Evolutionary conservation across 2,329 filamentous ascomycete species (phyloP).

Genomic region (Zasmidium cellare): DNA sequence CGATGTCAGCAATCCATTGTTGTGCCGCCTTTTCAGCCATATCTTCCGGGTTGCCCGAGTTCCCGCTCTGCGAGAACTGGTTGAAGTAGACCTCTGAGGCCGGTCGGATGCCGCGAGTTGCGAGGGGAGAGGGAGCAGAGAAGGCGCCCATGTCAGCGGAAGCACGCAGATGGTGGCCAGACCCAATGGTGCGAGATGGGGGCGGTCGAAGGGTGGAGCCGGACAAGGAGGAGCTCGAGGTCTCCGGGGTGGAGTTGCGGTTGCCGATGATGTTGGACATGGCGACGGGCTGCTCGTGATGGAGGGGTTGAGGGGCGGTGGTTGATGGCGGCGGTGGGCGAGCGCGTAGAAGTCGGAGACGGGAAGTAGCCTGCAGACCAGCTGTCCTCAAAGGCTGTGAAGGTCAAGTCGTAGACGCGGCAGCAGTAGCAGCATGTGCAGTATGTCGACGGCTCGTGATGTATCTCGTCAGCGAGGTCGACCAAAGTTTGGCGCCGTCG

Average conservation of each 20-base stretch:
- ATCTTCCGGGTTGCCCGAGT: constrained; percentile 73
- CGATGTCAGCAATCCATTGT: constrained; percentile 98
- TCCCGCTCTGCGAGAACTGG: constrained; percentile 67
- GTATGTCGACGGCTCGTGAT: no score
- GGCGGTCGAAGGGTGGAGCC: constrained; percentile 75
- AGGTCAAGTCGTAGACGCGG: no score
- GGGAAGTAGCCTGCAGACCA: constrained; percentile 71
- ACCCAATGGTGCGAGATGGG: constrained; percentile 55
- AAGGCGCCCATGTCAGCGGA: constrained; percentile 95
- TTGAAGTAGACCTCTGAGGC: constrained; percentile 92
- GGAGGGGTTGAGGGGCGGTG: constrained; percentile 3
- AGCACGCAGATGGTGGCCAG: constrained; percentile 83
- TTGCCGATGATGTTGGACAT: constrained; percentile 62
- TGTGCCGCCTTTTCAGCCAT: constrained; percentile 90
- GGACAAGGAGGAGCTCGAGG: constrained; percentile 71
- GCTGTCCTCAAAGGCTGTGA: constrained; percentile 84
- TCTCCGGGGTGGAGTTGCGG: constrained; percentile 96
- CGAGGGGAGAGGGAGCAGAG: constrained; percentile 61
- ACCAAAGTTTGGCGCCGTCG: not conserved
- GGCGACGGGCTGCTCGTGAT: constrained; percentile 20
- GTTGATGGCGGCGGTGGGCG: not conserved
- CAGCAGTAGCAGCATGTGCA: not conserved
- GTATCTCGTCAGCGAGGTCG: not conserved
- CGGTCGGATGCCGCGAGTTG: constrained; percentile 80
- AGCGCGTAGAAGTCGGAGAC: not conserved